phyloP scores from a whole-genome alignment of 1,284 basidiomycete species.

The Malassezia obtusa region DNA sequence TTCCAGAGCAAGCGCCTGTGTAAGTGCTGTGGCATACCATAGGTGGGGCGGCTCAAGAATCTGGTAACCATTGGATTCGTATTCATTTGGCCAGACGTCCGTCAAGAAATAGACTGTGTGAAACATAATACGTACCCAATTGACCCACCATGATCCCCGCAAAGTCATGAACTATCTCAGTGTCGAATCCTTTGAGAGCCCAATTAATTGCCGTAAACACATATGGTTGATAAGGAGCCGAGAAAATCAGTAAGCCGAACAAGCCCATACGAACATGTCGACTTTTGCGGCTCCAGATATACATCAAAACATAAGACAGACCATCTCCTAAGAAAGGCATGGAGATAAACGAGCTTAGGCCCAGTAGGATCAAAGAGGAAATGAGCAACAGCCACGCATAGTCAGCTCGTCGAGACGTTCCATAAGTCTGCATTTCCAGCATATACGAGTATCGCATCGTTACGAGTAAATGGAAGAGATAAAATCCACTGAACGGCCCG shows the following conservation, averaged over 20 bases:
- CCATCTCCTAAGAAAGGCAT: slow-evolving; percentile 28
- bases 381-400: slow-evolving; percentile 81
- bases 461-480: slow-evolving; percentile 94
- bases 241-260: slow-evolving; percentile 86
- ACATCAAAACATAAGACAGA: slow-evolving; percentile 63
- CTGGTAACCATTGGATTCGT: slow-evolving; percentile 64
- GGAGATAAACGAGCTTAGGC: slow-evolving; percentile 48
- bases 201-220: slow-evolving; percentile 78
- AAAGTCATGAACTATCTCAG: slow-evolving; percentile 55
- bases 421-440: slow-evolving; percentile 90
- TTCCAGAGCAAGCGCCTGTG: neutral
- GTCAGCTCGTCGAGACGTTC: slow-evolving; percentile 65
- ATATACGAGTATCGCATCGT: slow-evolving; percentile 94
- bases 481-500: slow-evolving; percentile 82
- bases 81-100: slow-evolving; percentile 88
- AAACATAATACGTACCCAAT: slow-evolving; percentile 30
- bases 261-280: slow-evolving; percentile 87
- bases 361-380: slow-evolving; percentile 60
- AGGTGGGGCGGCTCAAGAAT: slow-evolving; percentile 67
- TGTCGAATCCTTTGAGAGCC: slow-evolving; percentile 73
- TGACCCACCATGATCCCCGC: slow-evolving; percentile 48
- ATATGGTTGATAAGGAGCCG: slow-evolving; percentile 86
- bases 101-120: slow-evolving; percentile 65
- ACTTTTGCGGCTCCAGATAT: slow-evolving; percentile 89
- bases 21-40: slow-evolving; percentile 57